phyloP scores from a whole-genome alignment of 2,329 filamentous ascomycete genomes.

The Xylaria sp. region DNA sequence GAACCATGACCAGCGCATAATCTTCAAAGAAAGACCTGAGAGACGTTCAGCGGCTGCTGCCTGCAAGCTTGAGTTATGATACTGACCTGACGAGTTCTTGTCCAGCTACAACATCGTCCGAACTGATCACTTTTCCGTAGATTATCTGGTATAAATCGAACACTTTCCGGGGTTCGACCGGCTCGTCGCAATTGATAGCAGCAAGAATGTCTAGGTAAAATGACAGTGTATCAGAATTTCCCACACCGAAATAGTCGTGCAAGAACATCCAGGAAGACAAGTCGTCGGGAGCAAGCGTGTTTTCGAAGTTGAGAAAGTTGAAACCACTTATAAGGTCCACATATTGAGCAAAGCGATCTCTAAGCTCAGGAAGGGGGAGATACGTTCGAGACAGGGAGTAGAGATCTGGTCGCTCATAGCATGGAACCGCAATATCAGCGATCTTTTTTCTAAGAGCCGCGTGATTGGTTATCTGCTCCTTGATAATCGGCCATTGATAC shows the following conservation, averaged over 20 bases:
- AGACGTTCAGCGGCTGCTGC: not conserved
- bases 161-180: not conserved
- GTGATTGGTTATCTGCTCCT: not conserved
- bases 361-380: slow-evolving; percentile 11
- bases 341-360: slow-evolving; percentile 3
- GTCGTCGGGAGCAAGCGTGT: slow-evolving; percentile 14
- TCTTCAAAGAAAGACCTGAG: slow-evolving; percentile 9
- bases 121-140: slow-evolving; percentile 11
- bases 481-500: slow-evolving; percentile 12
- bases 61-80: not conserved
- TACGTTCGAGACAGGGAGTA: slow-evolving; percentile 9
- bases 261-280: slow-evolving; percentile 10
- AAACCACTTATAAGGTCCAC: not conserved
- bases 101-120: not conserved
- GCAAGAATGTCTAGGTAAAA: slow-evolving; percentile 9
- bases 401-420: not conserved
- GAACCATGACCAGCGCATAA: slow-evolving; percentile 6
- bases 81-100: slow-evolving; percentile 8
- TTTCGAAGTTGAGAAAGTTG: slow-evolving; percentile 11
- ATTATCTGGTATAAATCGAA: slow-evolving; percentile 13
- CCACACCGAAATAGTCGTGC: slow-evolving; percentile 10
- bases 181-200: not conserved
- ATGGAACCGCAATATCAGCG: slow-evolving; percentile 3
- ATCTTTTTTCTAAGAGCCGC: slow-evolving; percentile 1
- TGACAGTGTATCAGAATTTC: slow-evolving; percentile 1